Base-by-base conservation (phyloP, 192 early-diverging fungal genomes). In the Kappamyces sp. region DNA sequence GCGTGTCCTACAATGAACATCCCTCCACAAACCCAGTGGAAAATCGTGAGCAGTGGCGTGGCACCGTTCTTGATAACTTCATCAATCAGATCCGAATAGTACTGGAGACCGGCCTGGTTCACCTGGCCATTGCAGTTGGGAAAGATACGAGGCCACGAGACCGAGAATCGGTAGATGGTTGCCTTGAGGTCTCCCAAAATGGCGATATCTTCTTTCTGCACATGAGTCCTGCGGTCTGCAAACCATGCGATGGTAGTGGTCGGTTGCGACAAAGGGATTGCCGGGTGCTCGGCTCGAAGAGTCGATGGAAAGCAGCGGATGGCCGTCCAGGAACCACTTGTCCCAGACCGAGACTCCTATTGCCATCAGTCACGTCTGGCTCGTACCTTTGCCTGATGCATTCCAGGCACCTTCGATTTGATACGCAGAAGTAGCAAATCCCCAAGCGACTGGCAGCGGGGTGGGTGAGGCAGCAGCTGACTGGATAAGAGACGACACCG, bases 321-420 rank as follows among this genome's bases (percentile, higher is more conserved):
- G 22, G 22, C 22, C 22, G 22, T 48, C 33, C 6, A 41, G 62
- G 29, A 47, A 59, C 45, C 35, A 63, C 14, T 49, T 22, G 60
- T 77, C 75, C 59, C 68, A 80, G 36, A 77, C 66, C 43, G 12
- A 12, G 22, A 45, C 43, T 22, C 22, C 22, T 22, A 22, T 22
- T 22, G 22, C 22, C 22, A 0, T 22, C 22, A 22, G 22, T 22
- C 22, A 22, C 22, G 22, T 22, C 22, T 22, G 22, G 15, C 48
- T 51, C 9, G 57, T 52, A 12, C 69, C 72, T 41, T 72, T 72
- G 15, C 74, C 75, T 34, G 57, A 73, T 39, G 5, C 50, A 48
- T 77, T 70, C 73, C 65, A 67, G 6, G 53, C 57, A 58, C 75
- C 75, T 59, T 77, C 75, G 31, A 68, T 76, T 36, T 76, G 74